phyloP scores from a whole-genome alignment of 305 asterid genomes.

The Fraxinus velutina region DNA sequence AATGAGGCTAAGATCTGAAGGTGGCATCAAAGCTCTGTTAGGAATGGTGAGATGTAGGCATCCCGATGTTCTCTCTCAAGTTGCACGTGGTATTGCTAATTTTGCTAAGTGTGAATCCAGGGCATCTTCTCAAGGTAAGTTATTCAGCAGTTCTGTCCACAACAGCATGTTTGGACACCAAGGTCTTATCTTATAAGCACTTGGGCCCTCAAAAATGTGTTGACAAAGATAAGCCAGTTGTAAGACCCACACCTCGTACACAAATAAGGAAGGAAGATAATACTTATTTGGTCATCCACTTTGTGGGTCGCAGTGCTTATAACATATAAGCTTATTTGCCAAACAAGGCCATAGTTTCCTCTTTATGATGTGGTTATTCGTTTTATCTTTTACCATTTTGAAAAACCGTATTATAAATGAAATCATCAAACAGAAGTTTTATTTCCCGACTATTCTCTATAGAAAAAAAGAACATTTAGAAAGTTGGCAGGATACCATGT shows the following conservation, averaged over 20 bases:
- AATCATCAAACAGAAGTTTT: background rate
- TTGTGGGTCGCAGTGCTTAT: background rate
- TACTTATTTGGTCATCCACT: background rate
- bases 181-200: background rate
- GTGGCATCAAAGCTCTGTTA: conserved; percentile 89
- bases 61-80: conserved; percentile 94
- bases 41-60: conserved; percentile 97
- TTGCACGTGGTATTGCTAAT: conserved; percentile 98
- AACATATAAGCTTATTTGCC: background rate
- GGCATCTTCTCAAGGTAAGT: conserved; percentile 68
- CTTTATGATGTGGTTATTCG: background rate
- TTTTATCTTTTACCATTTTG: background rate
- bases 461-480: background rate
- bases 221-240: background rate
- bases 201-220: background rate
- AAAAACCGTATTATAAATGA: background rate
- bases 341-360: background rate
- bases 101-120: conserved; percentile 96
- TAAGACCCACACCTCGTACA: background rate
- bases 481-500: background rate
- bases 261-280: background rate
- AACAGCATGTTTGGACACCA: background rate
- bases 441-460: background rate
- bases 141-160: background rate
- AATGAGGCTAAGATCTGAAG: conserved; percentile 82